A percentile compares a stretch with the other conserved stretches of the same genome.
Evolutionary conservation across 306 rosid genomes (phyloP).

Genomic region (Rubus idaeus): DNA sequence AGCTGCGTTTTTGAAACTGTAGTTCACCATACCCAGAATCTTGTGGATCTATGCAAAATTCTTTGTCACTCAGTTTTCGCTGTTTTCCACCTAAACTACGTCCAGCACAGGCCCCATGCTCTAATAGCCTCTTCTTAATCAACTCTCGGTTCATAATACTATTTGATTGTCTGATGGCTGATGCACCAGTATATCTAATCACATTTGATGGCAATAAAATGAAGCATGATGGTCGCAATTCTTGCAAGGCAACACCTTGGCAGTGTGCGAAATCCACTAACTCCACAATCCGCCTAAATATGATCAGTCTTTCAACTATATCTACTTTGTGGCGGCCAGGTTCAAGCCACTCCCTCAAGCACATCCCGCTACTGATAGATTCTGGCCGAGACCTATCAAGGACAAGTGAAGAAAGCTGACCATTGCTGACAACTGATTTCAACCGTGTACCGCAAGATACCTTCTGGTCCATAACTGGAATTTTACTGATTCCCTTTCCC

Average conservation of each 20-base stretch:
- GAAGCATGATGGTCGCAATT: conserved; percentile 54
- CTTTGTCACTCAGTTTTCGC: conserved; percentile 29
- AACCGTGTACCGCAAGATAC: conserved; percentile 22
- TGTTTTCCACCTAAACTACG: conserved; percentile 34
- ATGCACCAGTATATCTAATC: conserved; percentile 50
- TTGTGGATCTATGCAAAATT: conserved; percentile 18
- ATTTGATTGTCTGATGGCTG: conserved; percentile 23
- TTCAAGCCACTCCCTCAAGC: conserved; percentile 59
- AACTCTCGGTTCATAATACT: conserved; percentile 12
- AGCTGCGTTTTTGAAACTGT: conserved; percentile 21
- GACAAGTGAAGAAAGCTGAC: conserved; percentile 28
- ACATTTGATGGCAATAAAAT: conserved; percentile 40
- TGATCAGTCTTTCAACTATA: conserved; percentile 38
- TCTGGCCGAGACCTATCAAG: conserved; percentile 22
- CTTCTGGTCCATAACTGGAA: conserved; percentile 23
- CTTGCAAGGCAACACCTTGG: conserved; percentile 51
- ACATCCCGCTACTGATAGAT: conserved; percentile 31
- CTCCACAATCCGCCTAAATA: conserved; percentile 60
- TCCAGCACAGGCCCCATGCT: conserved; percentile 27
- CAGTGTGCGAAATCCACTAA: conserved; percentile 53
- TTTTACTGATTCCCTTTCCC: conserved; percentile 44
- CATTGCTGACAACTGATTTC: conserved; percentile 23
- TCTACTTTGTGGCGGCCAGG: conserved; percentile 27
- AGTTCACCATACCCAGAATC: conserved; percentile 27
- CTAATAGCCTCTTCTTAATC: conserved; percentile 44